These are phyloP conservation scores for Goffeauzyma gilvescens DNA, from an alignment of 768 basidiomycete genomes.

Conservation along the genomic window DNA sequence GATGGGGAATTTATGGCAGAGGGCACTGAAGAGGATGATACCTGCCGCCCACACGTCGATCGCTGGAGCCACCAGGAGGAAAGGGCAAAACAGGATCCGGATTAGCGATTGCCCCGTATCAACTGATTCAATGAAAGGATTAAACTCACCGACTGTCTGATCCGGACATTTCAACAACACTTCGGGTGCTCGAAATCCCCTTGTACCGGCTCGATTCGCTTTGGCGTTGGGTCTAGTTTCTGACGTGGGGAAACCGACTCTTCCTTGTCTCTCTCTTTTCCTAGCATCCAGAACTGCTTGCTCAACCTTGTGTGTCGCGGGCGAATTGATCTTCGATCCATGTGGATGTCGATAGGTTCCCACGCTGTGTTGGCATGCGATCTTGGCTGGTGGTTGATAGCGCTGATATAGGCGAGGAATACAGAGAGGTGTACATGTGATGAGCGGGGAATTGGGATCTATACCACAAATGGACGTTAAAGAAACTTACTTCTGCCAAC, in stretches of 20 bases:
- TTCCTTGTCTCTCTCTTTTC: conserved; percentile 23
- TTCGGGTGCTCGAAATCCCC: conserved; percentile 93
- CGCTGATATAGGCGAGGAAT: conserved; percentile 13
- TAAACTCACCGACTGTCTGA: conserved; percentile 63
- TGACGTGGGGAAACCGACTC: conserved; percentile 26
- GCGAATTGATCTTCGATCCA: conserved; percentile 40
- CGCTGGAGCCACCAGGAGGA: conserved; percentile 37
- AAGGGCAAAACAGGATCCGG: neutral
- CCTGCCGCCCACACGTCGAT: conserved; percentile 95
- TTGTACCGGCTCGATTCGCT: conserved; percentile 87
- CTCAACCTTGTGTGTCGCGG: conserved; percentile 34
- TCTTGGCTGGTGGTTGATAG: conserved; percentile 22
- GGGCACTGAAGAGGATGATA: conserved; percentile 75
- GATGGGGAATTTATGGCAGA: conserved; percentile 77
- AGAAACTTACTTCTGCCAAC: conserved; percentile 59
- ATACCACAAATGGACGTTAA: too few species aligned
- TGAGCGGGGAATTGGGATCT: neutral
- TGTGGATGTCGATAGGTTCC: conserved; percentile 48
- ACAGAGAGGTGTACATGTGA: neutral
- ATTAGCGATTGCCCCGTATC: too few species aligned
- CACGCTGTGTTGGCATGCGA: conserved; percentile 55
- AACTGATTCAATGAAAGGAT: neutral
- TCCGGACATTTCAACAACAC: conserved; percentile 84
- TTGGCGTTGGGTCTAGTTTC: conserved; percentile 55
- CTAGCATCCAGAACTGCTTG: conserved; percentile 29